phyloP scores from a whole-genome alignment of 2,329 filamentous ascomycete species.

The Cordyceps farinosa region DNA sequence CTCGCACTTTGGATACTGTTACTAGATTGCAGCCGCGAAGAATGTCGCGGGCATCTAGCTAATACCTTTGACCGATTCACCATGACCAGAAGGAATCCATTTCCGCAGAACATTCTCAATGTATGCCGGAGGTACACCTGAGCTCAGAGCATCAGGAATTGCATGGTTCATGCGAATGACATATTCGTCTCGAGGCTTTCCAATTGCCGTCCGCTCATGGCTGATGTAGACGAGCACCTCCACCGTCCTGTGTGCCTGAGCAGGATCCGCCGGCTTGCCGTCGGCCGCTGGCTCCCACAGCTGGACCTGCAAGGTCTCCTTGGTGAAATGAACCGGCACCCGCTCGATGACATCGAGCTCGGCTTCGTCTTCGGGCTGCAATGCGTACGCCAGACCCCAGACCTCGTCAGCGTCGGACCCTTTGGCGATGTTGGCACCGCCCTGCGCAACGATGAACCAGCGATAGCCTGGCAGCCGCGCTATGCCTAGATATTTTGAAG shows the following conservation, averaged over 20 bases:
- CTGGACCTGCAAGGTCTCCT: not conserved
- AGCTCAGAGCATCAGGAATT: slow-evolving; percentile 4
- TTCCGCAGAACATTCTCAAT: slow-evolving; percentile 6
- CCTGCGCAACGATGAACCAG: slow-evolving; percentile 9
- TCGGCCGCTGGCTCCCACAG: not conserved
- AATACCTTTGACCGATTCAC: not conserved
- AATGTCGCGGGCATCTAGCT: not conserved
- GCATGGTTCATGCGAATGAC: slow-evolving; percentile 9
- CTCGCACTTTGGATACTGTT: not conserved
- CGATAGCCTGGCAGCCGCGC: slow-evolving; percentile 5
- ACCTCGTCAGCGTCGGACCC: slow-evolving; percentile 3
- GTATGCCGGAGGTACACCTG: not conserved
- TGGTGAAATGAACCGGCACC: slow-evolving; percentile 2
- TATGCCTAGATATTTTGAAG: not conserved
- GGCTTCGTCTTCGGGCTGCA: slow-evolving; percentile 6
- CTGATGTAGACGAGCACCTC: not conserved
- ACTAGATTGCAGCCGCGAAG: not conserved
- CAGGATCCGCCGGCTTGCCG: not conserved
- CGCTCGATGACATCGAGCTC: slow-evolving; percentile 6
- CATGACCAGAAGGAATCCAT: not conserved
- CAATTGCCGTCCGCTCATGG: not conserved
- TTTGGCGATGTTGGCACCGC: not conserved
- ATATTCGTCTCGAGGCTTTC: slow-evolving; percentile 7
- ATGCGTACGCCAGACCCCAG: slow-evolving; percentile 6
- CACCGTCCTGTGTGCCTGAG: not conserved